phyloP scores from a whole-genome alignment of 1,284 basidiomycete species.

The Bondarzewia mesenterica region DNA sequence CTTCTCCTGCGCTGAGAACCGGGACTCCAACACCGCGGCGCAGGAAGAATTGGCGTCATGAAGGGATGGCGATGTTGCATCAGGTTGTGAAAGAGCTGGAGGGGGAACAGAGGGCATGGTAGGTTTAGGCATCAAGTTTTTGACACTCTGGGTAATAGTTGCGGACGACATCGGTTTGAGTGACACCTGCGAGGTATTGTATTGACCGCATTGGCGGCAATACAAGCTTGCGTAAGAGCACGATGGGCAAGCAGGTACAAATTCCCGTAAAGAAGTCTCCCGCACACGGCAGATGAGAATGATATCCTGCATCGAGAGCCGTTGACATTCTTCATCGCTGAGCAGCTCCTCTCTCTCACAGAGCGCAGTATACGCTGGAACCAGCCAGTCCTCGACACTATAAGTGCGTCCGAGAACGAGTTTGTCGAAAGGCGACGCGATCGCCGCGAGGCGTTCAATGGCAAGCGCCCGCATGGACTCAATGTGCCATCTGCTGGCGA shows the following conservation, averaged over 20 bases:
- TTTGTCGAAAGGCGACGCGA: conserved; percentile 8
- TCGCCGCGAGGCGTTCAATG: background rate
- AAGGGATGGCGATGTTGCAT: too few relatives aligned
- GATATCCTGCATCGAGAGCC: conserved; percentile 11
- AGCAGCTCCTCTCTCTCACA: conserved; percentile 5
- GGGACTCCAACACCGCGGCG: too few relatives aligned
- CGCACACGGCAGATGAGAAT: conserved; percentile 9
- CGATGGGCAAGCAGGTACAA: background rate
- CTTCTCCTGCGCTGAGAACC: too few relatives aligned
- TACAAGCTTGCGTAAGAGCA: background rate
- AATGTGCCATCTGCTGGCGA: conserved; percentile 11
- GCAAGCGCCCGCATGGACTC: conserved; percentile 10
- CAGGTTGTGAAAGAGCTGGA: too few relatives aligned
- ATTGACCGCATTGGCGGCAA: too few relatives aligned
- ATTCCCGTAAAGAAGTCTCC: conserved; percentile 3
- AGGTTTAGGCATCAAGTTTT: too few relatives aligned
- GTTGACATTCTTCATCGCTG: conserved; percentile 6
- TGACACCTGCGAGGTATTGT: too few relatives aligned
- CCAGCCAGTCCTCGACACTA: conserved; percentile 10
- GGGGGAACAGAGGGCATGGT: too few relatives aligned
- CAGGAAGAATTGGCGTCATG: too few relatives aligned
- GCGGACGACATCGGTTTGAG: too few relatives aligned
- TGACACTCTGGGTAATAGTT: too few relatives aligned
- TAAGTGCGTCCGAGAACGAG: conserved; percentile 9
- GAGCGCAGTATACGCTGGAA: conserved; percentile 7